phyloP scores from a whole-genome alignment of 257 asterid genomes.

The Pogostemon cablin region DNA sequence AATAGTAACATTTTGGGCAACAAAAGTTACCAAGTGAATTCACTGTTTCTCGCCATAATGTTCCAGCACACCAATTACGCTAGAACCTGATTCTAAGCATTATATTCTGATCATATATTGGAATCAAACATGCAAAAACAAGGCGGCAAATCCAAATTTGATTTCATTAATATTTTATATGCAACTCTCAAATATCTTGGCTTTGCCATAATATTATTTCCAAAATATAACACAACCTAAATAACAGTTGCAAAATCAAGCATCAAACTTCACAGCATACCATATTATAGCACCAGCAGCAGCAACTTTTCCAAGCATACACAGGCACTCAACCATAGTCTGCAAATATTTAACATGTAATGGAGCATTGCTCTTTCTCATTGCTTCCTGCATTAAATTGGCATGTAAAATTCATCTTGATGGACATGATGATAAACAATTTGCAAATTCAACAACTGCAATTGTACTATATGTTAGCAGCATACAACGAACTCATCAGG shows the following conservation, averaged over 20 bases:
- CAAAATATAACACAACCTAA: conserved; percentile 21
- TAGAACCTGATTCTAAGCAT: conserved; percentile 15
- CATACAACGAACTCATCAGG: conserved; percentile 99
- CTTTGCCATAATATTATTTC: conserved; percentile 8
- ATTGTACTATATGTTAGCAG: conserved; percentile 39
- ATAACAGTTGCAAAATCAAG: conserved; percentile 27
- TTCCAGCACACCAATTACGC: not conserved
- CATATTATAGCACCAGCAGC: conserved; percentile 98
- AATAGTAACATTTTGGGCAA: not conserved
- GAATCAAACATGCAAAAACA: conserved; percentile 12
- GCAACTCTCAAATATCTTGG: not conserved
- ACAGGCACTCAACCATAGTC: conserved; percentile 94
- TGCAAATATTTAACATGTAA: conserved; percentile 91
- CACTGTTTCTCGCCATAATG: conserved; percentile 14
- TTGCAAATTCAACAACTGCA: conserved; percentile 33
- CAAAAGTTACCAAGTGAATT: conserved; percentile 16
- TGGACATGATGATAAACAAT: conserved; percentile 32
- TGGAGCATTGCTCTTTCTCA: conserved; percentile 86
- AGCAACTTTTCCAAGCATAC: conserved; percentile 98
- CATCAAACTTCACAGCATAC: conserved; percentile 54
- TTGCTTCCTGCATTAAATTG: conserved; percentile 74
- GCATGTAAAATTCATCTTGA: conserved; percentile 33
- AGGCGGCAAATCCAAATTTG: conserved; percentile 8
- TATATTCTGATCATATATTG: not conserved
- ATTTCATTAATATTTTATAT: conserved; percentile 7